Evolutionary conservation across 495 filamentous ascomycete species (phyloP).

Genomic region (Cairneyella variabilis): DNA sequence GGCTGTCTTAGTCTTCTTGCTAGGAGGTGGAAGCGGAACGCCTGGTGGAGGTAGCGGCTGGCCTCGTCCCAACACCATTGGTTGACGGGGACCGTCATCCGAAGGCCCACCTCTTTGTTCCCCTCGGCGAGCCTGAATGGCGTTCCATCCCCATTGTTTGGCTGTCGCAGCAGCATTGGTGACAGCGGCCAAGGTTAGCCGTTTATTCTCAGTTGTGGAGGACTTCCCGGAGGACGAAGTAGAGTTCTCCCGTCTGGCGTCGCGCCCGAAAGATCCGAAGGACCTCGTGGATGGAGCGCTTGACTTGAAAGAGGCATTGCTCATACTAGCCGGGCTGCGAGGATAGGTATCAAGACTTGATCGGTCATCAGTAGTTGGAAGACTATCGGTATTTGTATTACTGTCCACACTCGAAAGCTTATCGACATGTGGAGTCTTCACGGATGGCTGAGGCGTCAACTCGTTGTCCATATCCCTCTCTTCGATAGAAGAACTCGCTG

Average conservation of each 20-base stretch:
- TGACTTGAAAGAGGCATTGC: slow-evolving; percentile 27
- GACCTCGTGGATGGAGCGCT: slow-evolving; percentile 15
- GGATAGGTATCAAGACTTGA: slow-evolving; percentile 20
- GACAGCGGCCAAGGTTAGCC: slow-evolving; percentile 52
- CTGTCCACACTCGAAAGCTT: too few species aligned
- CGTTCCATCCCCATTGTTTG: slow-evolving; percentile 79
- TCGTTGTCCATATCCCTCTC: slow-evolving; percentile 18
- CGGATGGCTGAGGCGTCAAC: slow-evolving; percentile 14
- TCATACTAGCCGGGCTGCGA: slow-evolving; percentile 30
- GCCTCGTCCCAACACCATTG: slow-evolving; percentile 61
- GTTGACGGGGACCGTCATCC: slow-evolving; percentile 51
- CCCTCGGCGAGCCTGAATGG: slow-evolving; percentile 57
- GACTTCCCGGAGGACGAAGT: slow-evolving; percentile 16
- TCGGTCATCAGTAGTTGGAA: slow-evolving; percentile 10
- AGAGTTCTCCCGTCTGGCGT: slow-evolving; percentile 18
- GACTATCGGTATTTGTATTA: neutral
- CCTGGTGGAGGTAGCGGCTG: slow-evolving; percentile 73
- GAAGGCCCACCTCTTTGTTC: slow-evolving; percentile 30
- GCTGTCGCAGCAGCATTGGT: slow-evolving; percentile 72
- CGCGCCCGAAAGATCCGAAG: slow-evolving; percentile 10
- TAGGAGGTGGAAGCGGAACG: slow-evolving; percentile 56
- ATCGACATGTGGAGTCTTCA: too few species aligned
- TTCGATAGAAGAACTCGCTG: too few species aligned
- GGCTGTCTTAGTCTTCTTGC: slow-evolving; percentile 48
- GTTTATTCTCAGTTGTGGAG: slow-evolving; percentile 30